phyloP scores from a whole-genome alignment of 495 filamentous ascomycete species.

The Daldinia vernicosa region DNA sequence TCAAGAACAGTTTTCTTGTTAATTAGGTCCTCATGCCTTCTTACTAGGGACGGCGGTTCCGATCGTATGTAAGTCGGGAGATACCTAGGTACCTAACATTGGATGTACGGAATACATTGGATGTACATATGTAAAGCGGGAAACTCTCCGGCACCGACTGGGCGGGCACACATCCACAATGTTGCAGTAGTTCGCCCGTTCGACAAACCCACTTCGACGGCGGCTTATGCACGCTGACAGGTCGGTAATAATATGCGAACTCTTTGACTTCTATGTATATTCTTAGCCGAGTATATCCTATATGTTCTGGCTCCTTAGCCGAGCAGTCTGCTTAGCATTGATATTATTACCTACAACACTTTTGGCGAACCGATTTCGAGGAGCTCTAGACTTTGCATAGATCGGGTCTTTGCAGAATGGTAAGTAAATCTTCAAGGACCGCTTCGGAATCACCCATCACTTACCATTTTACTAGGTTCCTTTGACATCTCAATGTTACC shows the following conservation, averaged over 20 bases:
- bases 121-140: neutral
- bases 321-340: neutral
- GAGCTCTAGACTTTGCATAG: neutral
- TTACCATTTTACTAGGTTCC: slow-evolving; percentile 21
- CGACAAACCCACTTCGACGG: slow-evolving; percentile 19
- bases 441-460: neutral
- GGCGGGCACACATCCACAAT: slow-evolving; percentile 31
- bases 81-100: slow-evolving; percentile 14
- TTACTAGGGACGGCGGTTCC: slow-evolving; percentile 12
- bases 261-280: neutral
- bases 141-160: slow-evolving; percentile 31
- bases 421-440: neutral
- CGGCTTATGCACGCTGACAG: slow-evolving; percentile 17
- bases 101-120: too few relatives aligned
- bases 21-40: slow-evolving; percentile 4
- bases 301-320: neutral
- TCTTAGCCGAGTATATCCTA: neutral
- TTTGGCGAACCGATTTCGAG: neutral
- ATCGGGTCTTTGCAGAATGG: neutral
- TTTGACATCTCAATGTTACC: slow-evolving; percentile 19
- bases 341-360: neutral
- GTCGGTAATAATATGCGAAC: slow-evolving; percentile 5
- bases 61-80: slow-evolving; percentile 5
- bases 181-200: slow-evolving; percentile 32
- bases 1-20: neutral